phyloP scores from a whole-genome alignment of 306 rosid species.

The Datisca glomerata region DNA sequence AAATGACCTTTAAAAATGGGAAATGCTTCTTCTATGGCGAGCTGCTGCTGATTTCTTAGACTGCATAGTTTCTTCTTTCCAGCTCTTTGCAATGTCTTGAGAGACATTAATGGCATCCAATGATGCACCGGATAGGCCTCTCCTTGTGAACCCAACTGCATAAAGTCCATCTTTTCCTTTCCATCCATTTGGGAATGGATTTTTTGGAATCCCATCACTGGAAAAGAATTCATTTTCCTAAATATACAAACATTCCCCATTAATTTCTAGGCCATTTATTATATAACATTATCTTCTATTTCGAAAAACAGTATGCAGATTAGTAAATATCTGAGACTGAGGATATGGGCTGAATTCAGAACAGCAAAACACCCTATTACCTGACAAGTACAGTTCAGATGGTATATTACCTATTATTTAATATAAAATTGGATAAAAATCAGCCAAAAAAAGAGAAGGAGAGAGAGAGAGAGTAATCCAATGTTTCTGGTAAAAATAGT shows the following conservation, averaged over 20 bases:
- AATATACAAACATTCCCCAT: constrained; percentile 9
- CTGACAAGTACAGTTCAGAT: no score
- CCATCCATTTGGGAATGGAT: constrained; percentile 89
- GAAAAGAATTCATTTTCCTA: constrained; percentile 82
- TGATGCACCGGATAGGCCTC: constrained; percentile 82
- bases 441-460: neutral
- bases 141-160: constrained; percentile 91
- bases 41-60: constrained; percentile 48
- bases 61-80: constrained; percentile 82
- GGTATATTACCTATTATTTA: no score
- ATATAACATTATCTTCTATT: no score
- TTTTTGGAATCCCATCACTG: constrained; percentile 58
- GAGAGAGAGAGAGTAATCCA: constrained; percentile 2
- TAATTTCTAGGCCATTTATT: constrained; percentile 8
- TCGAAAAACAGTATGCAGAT: no score
- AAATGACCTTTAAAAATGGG: constrained; percentile 56
- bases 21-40: constrained; percentile 77
- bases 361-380: no score
- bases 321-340: no score
- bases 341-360: no score
- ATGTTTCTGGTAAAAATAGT: no score
- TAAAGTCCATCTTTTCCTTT: constrained; percentile 75
- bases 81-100: constrained; percentile 68
- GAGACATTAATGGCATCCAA: constrained; percentile 78
- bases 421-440: no score